Evolutionary conservation across 225 moss, liverwort and hornwort species (phyloP).

Genomic region (Climacium dendroides): DNA sequence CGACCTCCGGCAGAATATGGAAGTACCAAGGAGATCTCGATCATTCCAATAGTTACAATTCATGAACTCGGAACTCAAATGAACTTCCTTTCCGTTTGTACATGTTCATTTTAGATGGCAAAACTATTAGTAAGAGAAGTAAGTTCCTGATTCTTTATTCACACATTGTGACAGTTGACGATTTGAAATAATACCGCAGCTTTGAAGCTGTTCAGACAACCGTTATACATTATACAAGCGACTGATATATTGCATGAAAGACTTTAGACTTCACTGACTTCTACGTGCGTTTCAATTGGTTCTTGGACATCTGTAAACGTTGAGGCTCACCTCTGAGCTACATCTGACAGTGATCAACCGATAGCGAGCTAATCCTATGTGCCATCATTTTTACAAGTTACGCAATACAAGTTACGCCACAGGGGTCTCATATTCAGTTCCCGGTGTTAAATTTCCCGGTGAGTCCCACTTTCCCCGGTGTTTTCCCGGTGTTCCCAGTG

Average conservation of each 20-base stretch:
- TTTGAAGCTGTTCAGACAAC: not conserved
- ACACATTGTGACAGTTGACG: not conserved
- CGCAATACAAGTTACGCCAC: too few relatives aligned
- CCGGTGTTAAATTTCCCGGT: too few relatives aligned
- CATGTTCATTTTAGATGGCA: not conserved
- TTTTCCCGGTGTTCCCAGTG: too few relatives aligned
- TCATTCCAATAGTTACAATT: not conserved
- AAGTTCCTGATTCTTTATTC: not conserved
- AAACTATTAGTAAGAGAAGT: too few relatives aligned
- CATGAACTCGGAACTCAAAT: not conserved
- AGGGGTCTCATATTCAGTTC: too few relatives aligned
- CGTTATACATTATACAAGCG: too few relatives aligned
- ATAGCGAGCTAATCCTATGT: not conserved
- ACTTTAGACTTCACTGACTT: not conserved
- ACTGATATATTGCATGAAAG: not conserved
- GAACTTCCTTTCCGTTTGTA: not conserved
- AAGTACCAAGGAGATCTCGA: not conserved
- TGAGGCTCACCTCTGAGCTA: not conserved
- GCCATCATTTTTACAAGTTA: not conserved
- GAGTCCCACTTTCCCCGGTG: too few relatives aligned
- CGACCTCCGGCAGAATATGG: not conserved
- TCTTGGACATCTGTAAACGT: not conserved
- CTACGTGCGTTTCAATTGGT: not conserved
- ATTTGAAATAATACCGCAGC: not conserved
- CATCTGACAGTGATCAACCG: not conserved